Evolutionary conservation across 2,329 filamentous ascomycete genomes (phyloP).

Genomic region (Ophiostoma sp.): DNA sequence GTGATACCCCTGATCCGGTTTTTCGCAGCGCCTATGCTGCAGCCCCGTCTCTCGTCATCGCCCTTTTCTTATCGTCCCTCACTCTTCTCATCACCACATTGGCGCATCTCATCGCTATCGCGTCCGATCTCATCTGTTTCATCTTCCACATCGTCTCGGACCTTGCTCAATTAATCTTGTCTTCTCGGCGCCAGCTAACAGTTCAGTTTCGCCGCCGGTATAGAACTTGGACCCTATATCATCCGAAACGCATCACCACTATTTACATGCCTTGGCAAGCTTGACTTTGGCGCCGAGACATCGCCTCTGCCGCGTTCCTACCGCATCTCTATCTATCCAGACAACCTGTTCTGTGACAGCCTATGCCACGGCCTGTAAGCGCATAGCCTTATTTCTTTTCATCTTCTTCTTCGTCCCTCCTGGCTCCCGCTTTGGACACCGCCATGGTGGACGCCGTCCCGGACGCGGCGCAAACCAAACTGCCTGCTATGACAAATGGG

Average conservation of each 20-base stretch:
- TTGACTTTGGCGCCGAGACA: not conserved
- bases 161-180: not conserved
- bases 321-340: not conserved
- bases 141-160: not conserved
- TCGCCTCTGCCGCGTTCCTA: not conserved
- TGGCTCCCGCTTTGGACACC: not conserved
- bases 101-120: not conserved
- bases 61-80: slow-evolving; percentile 1
- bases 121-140: not conserved
- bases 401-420: not conserved
- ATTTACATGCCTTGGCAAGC: not conserved
- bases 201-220: not conserved
- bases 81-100: not conserved
- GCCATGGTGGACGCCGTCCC: not conserved
- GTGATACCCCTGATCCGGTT: not conserved
- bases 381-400: not conserved
- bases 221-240: not conserved
- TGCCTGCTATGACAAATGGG: not conserved
- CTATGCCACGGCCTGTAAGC: not conserved
- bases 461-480: not conserved
- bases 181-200: not conserved
- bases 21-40: not conserved
- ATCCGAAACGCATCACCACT: not conserved
- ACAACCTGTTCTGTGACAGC: not conserved
- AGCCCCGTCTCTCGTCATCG: not conserved